A percentile compares a stretch with the other conserved stretches of the same genome.
Conservation (phyloP, 1,284 basidiomycete genomes). For the Cryptococcus sp. region DNA sequence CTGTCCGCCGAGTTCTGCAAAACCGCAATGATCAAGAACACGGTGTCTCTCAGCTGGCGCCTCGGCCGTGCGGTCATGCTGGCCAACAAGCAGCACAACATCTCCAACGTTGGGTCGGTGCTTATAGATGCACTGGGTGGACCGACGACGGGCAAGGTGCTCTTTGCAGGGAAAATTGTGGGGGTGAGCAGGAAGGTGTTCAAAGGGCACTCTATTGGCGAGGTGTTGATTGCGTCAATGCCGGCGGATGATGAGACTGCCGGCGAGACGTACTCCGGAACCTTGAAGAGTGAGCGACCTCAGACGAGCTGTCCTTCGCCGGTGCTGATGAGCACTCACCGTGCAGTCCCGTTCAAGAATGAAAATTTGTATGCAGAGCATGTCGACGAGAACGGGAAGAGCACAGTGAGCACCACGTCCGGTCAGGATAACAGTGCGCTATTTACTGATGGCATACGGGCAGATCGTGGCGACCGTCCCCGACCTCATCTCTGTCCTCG, state of each 20-base stretch:
- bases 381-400: constrained; percentile 45
- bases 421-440: background rate
- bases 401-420: constrained; percentile 25
- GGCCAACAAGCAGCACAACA: constrained; percentile 50
- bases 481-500: constrained; percentile 59
- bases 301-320: no score
- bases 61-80: constrained; percentile 55
- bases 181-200: constrained; percentile 55
- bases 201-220: constrained; percentile 56
- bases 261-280: constrained; percentile 19
- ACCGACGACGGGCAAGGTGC: constrained; percentile 54
- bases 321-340: background rate
- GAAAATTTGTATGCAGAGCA: constrained; percentile 57
- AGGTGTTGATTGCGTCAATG: constrained; percentile 54
- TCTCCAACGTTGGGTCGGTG: constrained; percentile 26
- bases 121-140: constrained; percentile 56
- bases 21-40: constrained; percentile 47
- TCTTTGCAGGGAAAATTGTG: constrained; percentile 59
- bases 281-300: constrained; percentile 22
- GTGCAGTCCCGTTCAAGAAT: constrained; percentile 59
- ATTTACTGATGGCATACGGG: background rate
- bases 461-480: constrained; percentile 56
- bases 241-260: constrained; percentile 53
- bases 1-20: constrained; percentile 17
- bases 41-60: constrained; percentile 57